Conservation (phyloP, 1,284 basidiomycete genomes). For the Leucoagaricus sp. region DNA sequence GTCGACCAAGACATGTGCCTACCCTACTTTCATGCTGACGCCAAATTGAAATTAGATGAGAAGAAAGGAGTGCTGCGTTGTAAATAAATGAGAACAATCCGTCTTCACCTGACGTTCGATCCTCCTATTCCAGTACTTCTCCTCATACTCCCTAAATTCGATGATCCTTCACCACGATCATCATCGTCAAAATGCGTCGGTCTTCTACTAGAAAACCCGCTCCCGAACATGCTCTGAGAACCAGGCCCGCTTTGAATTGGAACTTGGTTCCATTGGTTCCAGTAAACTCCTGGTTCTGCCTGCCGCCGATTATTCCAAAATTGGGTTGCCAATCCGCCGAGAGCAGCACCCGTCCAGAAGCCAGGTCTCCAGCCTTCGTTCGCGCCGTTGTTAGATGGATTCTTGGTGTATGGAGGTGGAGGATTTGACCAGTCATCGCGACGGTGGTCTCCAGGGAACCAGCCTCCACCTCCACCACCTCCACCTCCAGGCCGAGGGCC, state of each 20-base stretch:
- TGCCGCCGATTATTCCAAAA: conserved; percentile 45
- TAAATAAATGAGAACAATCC: no score
- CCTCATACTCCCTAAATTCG: conserved; percentile 64
- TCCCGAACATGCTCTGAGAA: conserved; percentile 27
- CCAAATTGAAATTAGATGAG: no score
- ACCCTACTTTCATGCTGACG: no score
- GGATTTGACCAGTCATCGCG: conserved; percentile 44
- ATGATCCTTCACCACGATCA: conserved; percentile 72
- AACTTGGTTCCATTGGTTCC: conserved; percentile 57
- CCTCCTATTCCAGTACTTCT: conserved; percentile 72
- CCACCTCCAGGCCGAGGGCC: conserved; percentile 32
- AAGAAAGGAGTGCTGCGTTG: no score
- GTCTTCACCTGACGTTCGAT: conserved; percentile 52
- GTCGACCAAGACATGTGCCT: no score
- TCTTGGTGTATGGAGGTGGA: conserved; percentile 73
- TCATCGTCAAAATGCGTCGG: conserved; percentile 31
- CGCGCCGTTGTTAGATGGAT: conserved; percentile 35
- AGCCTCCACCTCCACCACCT: conserved; percentile 32
- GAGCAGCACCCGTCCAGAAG: conserved; percentile 78
- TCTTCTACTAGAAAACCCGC: conserved; percentile 12
- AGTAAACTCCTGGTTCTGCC: conserved; percentile 25
- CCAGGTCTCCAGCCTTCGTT: conserved; percentile 58
- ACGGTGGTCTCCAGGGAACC: conserved; percentile 52
- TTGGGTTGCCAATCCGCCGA: conserved; percentile 68
- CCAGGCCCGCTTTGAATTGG: conserved; percentile 24